Base-by-base conservation (phyloP, 139 green algal species). In the Pleodorina starrii region DNA sequence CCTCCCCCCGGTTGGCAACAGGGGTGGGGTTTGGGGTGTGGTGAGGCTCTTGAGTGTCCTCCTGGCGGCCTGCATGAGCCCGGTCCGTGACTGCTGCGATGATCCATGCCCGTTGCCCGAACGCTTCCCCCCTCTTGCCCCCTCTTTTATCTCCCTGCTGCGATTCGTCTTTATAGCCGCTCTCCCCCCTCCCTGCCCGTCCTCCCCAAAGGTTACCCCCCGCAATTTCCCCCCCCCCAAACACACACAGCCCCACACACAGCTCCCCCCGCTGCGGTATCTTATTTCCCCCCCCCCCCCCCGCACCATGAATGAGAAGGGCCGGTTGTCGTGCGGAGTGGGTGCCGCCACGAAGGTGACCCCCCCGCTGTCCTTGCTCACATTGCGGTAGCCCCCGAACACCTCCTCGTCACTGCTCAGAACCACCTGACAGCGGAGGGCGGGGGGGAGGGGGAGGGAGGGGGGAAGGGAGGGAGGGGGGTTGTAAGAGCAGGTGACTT, bases 341-440 rank as follows among this genome's bases (percentile, higher is more conserved):
- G 94, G 86, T 29, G 63, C 21, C 6, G 94, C 73, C 38, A 82
- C 27, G 77, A 95, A 94, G 44, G 85, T 82, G 25, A 89, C 91
- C 75, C 96, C 89, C 16, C 91, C 93, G n/a, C n/a, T n/a, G 54
- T 97, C 93, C 94, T 98, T 98, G 92, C 87, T 97, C 21, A 96
- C 91, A 82, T 99, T 99, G 44, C 90, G 84, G 86, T 90, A 98
- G 46, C 97, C 97, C 36, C 96, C 96, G 95, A 99, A 99, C 40
- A 97, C 95, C 76, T 92, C 91, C 94, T 99, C 97, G 80, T 99
- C 97, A 71, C 85, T 94, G 2, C 92, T 96, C 54, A 99, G 94
- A 84, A 95, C 91, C 27, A 98, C 91, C 93, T 96, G 91, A 29
- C 19, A 1, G 23, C 10, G 50, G 32, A 32, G 32, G 32, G 12